phyloP scores from a whole-genome alignment of 1,284 basidiomycete species.

The Marasmius sp. region DNA sequence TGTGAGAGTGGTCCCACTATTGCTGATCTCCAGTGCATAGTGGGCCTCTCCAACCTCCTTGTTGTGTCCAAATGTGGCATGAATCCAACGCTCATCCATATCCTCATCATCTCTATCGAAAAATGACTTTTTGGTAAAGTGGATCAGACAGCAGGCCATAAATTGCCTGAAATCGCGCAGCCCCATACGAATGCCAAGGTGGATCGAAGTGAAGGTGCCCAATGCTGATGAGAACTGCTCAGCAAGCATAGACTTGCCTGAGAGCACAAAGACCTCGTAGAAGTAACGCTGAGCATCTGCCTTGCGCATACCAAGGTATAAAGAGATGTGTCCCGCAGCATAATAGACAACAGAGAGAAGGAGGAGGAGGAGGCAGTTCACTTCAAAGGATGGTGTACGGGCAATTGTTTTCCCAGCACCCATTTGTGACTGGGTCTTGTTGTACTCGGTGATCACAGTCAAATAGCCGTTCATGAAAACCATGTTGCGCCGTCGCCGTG shows the following conservation, averaged over 20 bases:
- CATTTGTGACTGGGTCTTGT: constrained; percentile 8
- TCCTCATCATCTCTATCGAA: too few species aligned
- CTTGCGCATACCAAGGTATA: constrained; percentile 1
- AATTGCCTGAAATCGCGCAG: too few species aligned
- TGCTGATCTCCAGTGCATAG: too few species aligned
- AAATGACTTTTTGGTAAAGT: too few species aligned
- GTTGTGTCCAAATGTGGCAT: too few species aligned
- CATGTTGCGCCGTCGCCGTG: background rate
- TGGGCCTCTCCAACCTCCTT: too few species aligned
- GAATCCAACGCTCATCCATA: too few species aligned
- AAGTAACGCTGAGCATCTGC: background rate
- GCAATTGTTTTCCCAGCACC: constrained; percentile 4
- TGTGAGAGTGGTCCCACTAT: too few species aligned
- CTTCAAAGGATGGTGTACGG: constrained; percentile 2
- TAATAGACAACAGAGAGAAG: background rate
- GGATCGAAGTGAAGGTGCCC: background rate
- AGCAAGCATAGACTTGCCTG: background rate
- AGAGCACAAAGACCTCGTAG: constrained; percentile 6
- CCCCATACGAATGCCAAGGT: too few species aligned
- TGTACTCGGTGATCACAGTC: constrained; percentile 14
- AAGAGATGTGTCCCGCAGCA: constrained; percentile 2
- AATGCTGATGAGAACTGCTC: background rate
- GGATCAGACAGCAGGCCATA: too few species aligned
- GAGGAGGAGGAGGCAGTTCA: constrained; percentile 3
- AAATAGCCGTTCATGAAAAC: constrained; percentile 14